These are phyloP conservation scores for Cylindrodendrum hubeiense DNA, from an alignment of 2,329 filamentous ascomycete genomes.

Conservation along the genomic window DNA sequence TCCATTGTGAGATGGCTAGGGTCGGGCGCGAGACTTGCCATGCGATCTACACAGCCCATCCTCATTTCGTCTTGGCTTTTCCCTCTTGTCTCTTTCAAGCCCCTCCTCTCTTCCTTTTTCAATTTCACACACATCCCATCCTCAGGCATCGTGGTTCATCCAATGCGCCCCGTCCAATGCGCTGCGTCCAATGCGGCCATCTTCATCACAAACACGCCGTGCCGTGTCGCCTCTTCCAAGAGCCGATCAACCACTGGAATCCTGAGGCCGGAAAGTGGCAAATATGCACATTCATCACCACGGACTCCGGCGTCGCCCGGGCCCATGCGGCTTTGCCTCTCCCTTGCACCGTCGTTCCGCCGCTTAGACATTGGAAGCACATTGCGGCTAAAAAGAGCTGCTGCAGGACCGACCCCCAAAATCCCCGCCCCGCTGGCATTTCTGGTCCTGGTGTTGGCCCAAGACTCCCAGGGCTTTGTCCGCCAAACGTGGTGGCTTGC, in stretches of 20 bases:
- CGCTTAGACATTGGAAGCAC: not conserved
- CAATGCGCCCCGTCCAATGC: not conserved
- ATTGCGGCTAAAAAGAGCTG: not conserved
- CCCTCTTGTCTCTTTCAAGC: not conserved
- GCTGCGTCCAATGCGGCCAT: not conserved
- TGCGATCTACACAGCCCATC: conserved; percentile 2
- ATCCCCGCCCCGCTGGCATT: not conserved
- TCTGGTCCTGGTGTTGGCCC: not conserved
- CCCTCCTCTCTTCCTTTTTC: not conserved
- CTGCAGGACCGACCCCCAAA: not conserved
- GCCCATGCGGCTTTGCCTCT: not conserved
- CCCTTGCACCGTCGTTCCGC: not conserved
- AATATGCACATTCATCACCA: not conserved
- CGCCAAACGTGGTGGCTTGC: not conserved
- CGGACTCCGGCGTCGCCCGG: not conserved
- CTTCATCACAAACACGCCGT: not conserved
- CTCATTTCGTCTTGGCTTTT: not conserved
- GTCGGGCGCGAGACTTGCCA: conserved; percentile 9
- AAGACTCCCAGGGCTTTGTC: not conserved
- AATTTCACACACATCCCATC: not conserved
- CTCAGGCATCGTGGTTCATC: not conserved
- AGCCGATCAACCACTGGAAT: not conserved
- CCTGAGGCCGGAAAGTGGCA: conserved; percentile 3
- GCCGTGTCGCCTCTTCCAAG: not conserved
- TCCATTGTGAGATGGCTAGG: not conserved